Evolutionary conservation across 2,329 filamentous ascomycete genomes (phyloP).

Genomic region (Beauveria pseudobassiana): DNA sequence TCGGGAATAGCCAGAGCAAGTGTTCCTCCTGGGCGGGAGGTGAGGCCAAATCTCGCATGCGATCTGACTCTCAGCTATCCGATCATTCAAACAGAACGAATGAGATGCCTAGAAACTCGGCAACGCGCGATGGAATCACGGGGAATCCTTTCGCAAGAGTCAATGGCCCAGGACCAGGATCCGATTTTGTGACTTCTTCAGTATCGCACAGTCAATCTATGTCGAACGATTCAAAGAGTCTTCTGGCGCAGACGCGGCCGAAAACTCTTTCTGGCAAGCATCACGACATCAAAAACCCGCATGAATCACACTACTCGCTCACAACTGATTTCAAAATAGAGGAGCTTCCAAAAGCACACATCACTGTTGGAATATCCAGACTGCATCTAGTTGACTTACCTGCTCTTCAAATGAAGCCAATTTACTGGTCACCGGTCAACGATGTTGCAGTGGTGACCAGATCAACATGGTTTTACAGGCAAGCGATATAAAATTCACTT

Average conservation of each 20-base stretch:
- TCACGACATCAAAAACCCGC: neutral
- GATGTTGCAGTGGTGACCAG: constrained; percentile 76
- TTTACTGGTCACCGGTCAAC: constrained; percentile 94
- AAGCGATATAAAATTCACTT: constrained; percentile 11
- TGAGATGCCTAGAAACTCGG: constrained; percentile 15
- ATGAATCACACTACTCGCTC: neutral
- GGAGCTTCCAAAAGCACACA: constrained; percentile 36
- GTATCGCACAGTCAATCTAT: constrained; percentile 13
- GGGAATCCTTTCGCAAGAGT: constrained; percentile 48
- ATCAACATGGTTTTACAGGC: constrained; percentile 94
- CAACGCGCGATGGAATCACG: constrained; percentile 43
- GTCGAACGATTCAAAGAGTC: neutral
- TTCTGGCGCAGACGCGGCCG: neutral
- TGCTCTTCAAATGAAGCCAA: constrained; percentile 81
- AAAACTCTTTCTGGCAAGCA: neutral
- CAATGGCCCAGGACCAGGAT: constrained; percentile 25
- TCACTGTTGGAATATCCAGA: constrained; percentile 83
- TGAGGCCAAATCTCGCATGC: neutral
- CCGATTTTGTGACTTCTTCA: constrained; percentile 20
- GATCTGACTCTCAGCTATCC: constrained; percentile 15
- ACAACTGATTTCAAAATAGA: constrained; percentile 17
- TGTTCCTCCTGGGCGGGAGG: neutral
- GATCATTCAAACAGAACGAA: constrained; percentile 12
- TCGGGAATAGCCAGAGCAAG: neutral
- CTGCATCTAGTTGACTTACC: constrained; percentile 84